phyloP scores from a whole-genome alignment of 331 rosid species.

The Telfairia occidentalis region DNA sequence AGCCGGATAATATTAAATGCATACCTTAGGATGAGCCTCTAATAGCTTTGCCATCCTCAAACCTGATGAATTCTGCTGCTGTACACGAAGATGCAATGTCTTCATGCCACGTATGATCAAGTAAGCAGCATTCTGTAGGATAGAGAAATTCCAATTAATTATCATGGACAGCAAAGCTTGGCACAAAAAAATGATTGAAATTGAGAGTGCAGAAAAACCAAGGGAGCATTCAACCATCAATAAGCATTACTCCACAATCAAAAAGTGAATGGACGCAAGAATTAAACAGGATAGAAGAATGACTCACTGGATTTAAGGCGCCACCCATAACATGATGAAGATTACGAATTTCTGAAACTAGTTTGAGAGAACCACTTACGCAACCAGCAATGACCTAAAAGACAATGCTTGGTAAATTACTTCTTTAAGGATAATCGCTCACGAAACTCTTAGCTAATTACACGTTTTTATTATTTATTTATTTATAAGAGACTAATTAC shows the following conservation, averaged over 20 bases:
- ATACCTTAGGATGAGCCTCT: constrained; percentile 94
- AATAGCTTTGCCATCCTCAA: constrained; percentile 55
- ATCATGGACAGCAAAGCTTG: background rate
- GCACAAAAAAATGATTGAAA: background rate
- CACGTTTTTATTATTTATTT: too few relatives aligned
- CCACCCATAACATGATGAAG: constrained; percentile 83
- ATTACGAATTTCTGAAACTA: constrained; percentile 55
- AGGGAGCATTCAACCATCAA: background rate
- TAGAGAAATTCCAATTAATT: constrained; percentile 8
- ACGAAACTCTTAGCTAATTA: background rate
- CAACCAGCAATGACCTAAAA: constrained; percentile 74
- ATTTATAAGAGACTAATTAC: too few relatives aligned
- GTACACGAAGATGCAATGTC: constrained; percentile 81
- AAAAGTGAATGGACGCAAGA: background rate
- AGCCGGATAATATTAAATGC: background rate
- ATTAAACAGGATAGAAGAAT: constrained; percentile 3
- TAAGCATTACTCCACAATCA: background rate
- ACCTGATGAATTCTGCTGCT: constrained; percentile 71
- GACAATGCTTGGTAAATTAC: background rate
- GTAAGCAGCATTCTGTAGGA: constrained; percentile 76
- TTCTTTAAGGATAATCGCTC: background rate
- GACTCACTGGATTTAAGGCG: constrained; percentile 70
- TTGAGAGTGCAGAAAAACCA: background rate
- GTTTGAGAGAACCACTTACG: constrained; percentile 60
- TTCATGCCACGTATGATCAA: constrained; percentile 85